phyloP scores from a whole-genome alignment of 2,329 filamentous ascomycete species.

The Ascochyta clinopodiicola region DNA sequence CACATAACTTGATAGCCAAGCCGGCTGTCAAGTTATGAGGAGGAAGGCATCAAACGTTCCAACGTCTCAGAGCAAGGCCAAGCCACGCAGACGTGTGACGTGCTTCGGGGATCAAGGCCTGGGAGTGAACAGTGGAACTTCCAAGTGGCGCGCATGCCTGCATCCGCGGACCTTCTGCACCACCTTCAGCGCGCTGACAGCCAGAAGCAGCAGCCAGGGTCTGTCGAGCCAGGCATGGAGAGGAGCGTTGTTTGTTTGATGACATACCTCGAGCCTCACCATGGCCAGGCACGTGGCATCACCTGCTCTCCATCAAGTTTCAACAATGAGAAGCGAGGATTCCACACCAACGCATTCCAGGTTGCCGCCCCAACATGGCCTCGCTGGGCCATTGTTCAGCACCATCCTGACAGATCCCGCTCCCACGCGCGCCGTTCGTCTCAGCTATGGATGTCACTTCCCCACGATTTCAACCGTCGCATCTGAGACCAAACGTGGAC shows the following conservation, averaged over 20 bases:
- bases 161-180: slow-evolving; percentile 15
- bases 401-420: slow-evolving; percentile 17
- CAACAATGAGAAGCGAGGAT: slow-evolving; percentile 13
- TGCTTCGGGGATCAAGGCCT: slow-evolving; percentile 12
- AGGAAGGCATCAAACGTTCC: slow-evolving; percentile 32
- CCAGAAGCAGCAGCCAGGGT: background rate
- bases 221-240: background rate
- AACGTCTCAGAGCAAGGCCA: slow-evolving; percentile 28
- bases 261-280: slow-evolving; percentile 9
- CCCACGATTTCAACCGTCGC: slow-evolving; percentile 19
- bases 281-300: slow-evolving; percentile 11
- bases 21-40: slow-evolving; percentile 33
- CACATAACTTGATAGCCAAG: slow-evolving; percentile 27
- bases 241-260: slow-evolving; percentile 16
- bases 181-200: background rate
- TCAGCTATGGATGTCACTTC: slow-evolving; percentile 26
- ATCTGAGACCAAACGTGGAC: slow-evolving; percentile 22
- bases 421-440: slow-evolving; percentile 31
- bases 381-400: slow-evolving; percentile 15
- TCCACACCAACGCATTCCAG: slow-evolving; percentile 8
- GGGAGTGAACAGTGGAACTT: slow-evolving; percentile 14
- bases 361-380: slow-evolving; percentile 13
- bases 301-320: background rate
- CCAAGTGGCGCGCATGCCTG: slow-evolving; percentile 16
- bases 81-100: slow-evolving; percentile 30